phyloP scores from a whole-genome alignment of 116 monocot genomes.

The Phalaenopsis hybrid region DNA sequence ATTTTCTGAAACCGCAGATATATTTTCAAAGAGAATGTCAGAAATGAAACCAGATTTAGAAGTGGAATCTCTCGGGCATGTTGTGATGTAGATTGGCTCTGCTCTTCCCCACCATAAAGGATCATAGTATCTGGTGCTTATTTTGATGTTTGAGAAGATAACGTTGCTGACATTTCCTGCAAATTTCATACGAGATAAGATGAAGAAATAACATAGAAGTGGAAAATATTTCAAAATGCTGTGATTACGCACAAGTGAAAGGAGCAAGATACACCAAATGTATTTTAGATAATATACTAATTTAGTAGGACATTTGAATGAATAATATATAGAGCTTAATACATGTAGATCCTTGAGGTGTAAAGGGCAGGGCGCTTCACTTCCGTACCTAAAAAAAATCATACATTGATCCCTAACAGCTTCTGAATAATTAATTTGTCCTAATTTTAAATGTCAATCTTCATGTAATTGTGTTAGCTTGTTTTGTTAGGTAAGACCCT shows the following conservation, averaged over 20 bases:
- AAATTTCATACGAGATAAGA: neutral
- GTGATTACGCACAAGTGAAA: neutral
- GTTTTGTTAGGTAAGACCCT: too few relatives aligned
- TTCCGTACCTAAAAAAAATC: too few relatives aligned
- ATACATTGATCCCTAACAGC: neutral
- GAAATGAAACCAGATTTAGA: constrained; percentile 66
- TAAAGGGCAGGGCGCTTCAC: neutral
- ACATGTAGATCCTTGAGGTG: neutral
- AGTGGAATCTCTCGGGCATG: constrained; percentile 56
- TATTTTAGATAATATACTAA: neutral
- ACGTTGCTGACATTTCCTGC: constrained; percentile 76
- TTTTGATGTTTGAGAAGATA: constrained; percentile 84
- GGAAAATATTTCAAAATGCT: neutral
- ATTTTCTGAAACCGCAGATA: constrained; percentile 75
- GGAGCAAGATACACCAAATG: neutral
- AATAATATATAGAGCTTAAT: neutral
- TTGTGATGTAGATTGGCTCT: constrained; percentile 88
- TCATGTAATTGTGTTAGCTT: neutral
- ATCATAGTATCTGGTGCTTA: constrained; percentile 92
- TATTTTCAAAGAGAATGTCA: constrained; percentile 62
- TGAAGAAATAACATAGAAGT: neutral
- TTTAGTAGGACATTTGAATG: neutral
- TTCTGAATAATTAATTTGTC: neutral
- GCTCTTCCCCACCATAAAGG: constrained; percentile 98
- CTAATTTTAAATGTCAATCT: neutral